Evolutionary conservation across 495 filamentous ascomycete species (phyloP).

Genomic region (Lepidopterella palustris): DNA sequence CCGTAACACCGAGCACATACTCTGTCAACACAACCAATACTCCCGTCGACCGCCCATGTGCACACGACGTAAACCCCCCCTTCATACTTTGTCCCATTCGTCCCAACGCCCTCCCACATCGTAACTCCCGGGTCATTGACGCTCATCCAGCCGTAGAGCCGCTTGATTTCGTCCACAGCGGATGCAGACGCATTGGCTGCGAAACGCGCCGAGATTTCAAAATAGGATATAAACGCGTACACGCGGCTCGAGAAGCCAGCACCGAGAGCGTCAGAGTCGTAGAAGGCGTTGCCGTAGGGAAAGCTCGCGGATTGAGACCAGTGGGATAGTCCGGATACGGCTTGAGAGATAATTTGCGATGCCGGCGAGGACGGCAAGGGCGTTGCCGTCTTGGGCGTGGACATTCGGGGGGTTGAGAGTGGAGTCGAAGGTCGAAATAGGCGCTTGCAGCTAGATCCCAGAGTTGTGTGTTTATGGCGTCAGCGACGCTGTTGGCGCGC

Average conservation of each 20-base stretch:
- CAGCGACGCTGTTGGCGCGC: constrained; percentile 24
- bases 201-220: constrained; percentile 44
- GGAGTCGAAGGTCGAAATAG: neutral
- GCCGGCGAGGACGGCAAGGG: constrained; percentile 38
- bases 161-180: constrained; percentile 40
- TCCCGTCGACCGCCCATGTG: constrained; percentile 7
- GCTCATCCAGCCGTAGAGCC: constrained; percentile 45
- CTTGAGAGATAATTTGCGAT: constrained; percentile 31
- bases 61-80: neutral
- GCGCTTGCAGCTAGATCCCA: neutral
- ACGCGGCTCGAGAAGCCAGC: constrained; percentile 39
- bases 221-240: constrained; percentile 48
- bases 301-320: constrained; percentile 29
- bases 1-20: constrained; percentile 4
- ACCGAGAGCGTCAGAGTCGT: constrained; percentile 38
- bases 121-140: constrained; percentile 41
- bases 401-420: neutral
- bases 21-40: constrained; percentile 5
- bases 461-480: neutral
- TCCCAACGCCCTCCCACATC: constrained; percentile 8
- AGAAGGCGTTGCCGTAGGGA: constrained; percentile 44
- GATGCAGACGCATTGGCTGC: constrained; percentile 28
- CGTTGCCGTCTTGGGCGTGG: constrained; percentile 47
- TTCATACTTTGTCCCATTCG: constrained; percentile 1
- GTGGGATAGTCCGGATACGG: constrained; percentile 35